Conservation (phyloP, 305 asterid genomes). For the Salvia sclarea region DNA sequence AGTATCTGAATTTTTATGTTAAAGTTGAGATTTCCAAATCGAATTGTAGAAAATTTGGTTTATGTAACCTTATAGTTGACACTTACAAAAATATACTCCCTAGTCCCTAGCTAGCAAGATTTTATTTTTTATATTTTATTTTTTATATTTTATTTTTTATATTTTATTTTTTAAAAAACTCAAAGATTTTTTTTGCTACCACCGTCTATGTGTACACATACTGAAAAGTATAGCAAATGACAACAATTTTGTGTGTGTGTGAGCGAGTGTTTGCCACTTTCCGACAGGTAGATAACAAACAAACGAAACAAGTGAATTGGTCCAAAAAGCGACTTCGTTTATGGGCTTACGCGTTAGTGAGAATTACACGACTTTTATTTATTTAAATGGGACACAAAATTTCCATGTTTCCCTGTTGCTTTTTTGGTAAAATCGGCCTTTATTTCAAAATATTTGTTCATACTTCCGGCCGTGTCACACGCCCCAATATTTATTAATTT, state of each 20-base stretch:
- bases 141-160: no score
- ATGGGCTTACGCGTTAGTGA: background rate
- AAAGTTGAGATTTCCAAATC: no score
- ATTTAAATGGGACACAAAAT: background rate
- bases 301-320: background rate
- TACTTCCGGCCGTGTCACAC: background rate
- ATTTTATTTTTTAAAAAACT: no score
- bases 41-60: no score
- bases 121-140: no score
- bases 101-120: no score
- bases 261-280: background rate
- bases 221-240: background rate
- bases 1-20: no score
- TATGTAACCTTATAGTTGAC: no score
- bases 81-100: no score
- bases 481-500: background rate
- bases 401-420: background rate
- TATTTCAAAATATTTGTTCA: background rate
- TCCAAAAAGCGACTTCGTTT: background rate
- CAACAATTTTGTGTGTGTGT: background rate
- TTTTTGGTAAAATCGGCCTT: background rate
- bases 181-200: background rate
- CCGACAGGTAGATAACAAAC: background rate
- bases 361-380: background rate
- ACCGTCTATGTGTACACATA: background rate